A percentile compares a stretch with the other conserved stretches of the same genome.
Evolutionary conservation across 75 land plant species (phyloP).

Genomic region (Sequoiadendron giganteum): DNA sequence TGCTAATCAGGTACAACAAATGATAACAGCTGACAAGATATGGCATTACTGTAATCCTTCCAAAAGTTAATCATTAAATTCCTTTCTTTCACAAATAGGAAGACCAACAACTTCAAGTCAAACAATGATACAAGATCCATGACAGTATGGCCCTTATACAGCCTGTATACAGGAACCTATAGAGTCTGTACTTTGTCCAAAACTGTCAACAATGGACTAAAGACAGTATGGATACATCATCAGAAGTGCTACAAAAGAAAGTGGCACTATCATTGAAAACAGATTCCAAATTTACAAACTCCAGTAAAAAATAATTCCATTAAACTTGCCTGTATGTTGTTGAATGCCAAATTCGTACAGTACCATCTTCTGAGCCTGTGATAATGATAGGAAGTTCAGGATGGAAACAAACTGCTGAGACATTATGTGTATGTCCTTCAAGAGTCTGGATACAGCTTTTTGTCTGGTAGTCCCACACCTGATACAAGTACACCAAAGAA

Average conservation of each 20-base stretch:
- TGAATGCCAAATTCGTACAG: slow-evolving; percentile 84
- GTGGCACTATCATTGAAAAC: not conserved
- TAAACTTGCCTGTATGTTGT: slow-evolving; percentile 77
- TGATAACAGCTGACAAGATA: not conserved
- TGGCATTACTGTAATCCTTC: not conserved
- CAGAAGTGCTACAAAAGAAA: not conserved
- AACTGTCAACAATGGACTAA: not conserved
- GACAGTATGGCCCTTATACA: not conserved
- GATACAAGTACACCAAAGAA: slow-evolving; percentile 7
- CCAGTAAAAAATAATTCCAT: not conserved
- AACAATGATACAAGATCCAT: not conserved
- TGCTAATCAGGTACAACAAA: not conserved
- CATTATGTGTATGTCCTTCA: slow-evolving; percentile 91
- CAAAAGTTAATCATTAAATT: not conserved
- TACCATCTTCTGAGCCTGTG: slow-evolving; percentile 92
- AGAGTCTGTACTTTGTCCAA: not conserved
- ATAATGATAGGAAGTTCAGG: slow-evolving; percentile 91
- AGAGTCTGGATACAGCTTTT: slow-evolving; percentile 86
- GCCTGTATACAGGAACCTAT: not conserved
- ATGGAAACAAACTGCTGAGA: slow-evolving; percentile 82
- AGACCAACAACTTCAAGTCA: not conserved
- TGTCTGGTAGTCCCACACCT: slow-evolving; percentile 94
- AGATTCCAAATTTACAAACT: not conserved
- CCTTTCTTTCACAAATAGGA: not conserved
- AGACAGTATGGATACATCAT: not conserved